Evolutionary conservation across 805 yeast genomes (phyloP), one percentile per base, ranked within the genome.

Genomic region (Cyberlindnera japonica): DNA sequence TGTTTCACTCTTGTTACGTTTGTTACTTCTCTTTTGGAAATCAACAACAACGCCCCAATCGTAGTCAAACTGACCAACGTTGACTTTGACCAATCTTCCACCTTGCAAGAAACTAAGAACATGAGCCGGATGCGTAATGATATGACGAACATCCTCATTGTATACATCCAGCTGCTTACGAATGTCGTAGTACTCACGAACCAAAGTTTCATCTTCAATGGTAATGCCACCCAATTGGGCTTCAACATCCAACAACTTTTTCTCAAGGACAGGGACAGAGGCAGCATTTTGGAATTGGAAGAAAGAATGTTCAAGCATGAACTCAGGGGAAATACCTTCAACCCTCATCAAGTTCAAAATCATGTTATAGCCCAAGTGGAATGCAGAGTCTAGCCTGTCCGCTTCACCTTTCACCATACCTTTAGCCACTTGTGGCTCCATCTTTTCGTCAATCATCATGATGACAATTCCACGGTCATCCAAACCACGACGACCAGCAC

Each of bases 351-450:
- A 72, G 62, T 93, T 93, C 63, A 93, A 74, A 55, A 90, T 87
- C 99, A 93, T 93, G 61, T 93, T 93, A 64, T 93, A 93, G 18
- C 98, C 97, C 47, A 93, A 69, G 61, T 93, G 99, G 75, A 93
- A 93, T 0, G 99, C 98, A 16, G 98, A 91, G 58, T 93, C 98
- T 43, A 93, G 74, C 52, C 99, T 74, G 65, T 93, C 99, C 23
- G 99, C 97, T 58, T 89, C 96, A 59, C 99, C 99, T 63, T 91
- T 91, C 17, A 93, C 99, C 99, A 93, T 93, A 2, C 98, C 97
- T 61, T 93, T 93, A 16, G 99, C 99, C 31, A 93, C 96, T 55
- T 90, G 95, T 4, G 99, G 99, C 62, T 93, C 99, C 99, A 93
- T 93, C 58, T 93, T 93, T 61, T 93, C 98, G 61, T 93, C 98